Conservation (phyloP, 2,329 filamentous ascomycete species). For the Pleurostoma richardsiae region DNA sequence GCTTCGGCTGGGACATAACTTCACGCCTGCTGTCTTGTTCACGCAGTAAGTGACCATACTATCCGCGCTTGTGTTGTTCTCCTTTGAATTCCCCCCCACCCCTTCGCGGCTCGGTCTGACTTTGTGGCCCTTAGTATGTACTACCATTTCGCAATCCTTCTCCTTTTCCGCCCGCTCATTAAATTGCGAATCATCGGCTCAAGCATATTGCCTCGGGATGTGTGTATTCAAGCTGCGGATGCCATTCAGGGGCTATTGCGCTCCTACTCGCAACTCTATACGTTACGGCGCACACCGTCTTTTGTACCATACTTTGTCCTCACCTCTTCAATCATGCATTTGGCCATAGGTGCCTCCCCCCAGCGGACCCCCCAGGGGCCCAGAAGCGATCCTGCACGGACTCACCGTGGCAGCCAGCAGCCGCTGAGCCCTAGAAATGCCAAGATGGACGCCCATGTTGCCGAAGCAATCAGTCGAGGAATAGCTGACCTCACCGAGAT, state of each 20-base stretch:
- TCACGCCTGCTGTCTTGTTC: conserved; percentile 68
- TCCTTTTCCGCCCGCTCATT: conserved; percentile 71
- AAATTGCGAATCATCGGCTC: conserved; percentile 60
- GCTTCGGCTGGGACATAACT: conserved; percentile 61
- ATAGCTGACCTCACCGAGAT: conserved; percentile 56
- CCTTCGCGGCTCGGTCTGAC: too few relatives aligned
- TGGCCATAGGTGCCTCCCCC: conserved; percentile 42
- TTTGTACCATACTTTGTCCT: conserved; percentile 60
- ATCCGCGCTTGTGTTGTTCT: too few relatives aligned
- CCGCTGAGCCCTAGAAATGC: too few relatives aligned
- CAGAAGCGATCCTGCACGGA: too few relatives aligned
- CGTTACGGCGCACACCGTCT: conserved; percentile 51
- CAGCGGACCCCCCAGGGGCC: not conserved
- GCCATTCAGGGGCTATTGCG: conserved; percentile 51
- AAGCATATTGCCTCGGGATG: conserved; percentile 57
- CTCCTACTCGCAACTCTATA: conserved; percentile 55
- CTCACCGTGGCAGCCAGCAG: conserved; percentile 8
- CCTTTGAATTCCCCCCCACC: too few relatives aligned
- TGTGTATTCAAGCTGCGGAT: conserved; percentile 58
- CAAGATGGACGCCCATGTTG: conserved; percentile 30
- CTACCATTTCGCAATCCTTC: conserved; percentile 63
- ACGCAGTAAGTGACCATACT: conserved; percentile 56
- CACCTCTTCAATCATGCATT: conserved; percentile 56
- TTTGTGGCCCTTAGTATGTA: conserved; percentile 49
- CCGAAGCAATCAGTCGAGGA: conserved; percentile 44